Conservation (phyloP, 2,329 filamentous ascomycete genomes). For the Hypomyces perniciosus region DNA sequence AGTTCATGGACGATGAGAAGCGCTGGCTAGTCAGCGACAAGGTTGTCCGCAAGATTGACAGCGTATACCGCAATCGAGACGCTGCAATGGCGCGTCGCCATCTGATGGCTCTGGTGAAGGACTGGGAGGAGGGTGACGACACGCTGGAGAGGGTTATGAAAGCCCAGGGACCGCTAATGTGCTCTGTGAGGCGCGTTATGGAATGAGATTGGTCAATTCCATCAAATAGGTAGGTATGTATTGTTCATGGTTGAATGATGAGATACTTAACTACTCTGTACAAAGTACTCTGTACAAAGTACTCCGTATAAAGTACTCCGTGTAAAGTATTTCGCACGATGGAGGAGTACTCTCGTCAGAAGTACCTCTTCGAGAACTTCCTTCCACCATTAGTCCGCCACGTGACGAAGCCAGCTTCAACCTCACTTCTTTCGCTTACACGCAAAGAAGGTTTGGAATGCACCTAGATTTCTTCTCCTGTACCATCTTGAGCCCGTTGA, state of each 20-base stretch:
- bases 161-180: slow-evolving; percentile 19
- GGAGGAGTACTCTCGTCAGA: neutral
- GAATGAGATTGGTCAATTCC: too few species aligned
- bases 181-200: neutral
- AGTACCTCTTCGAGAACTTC: neutral
- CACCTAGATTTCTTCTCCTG: too few species aligned
- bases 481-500: too few species aligned
- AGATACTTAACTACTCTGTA: too few species aligned
- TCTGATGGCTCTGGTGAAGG: slow-evolving; percentile 30
- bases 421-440: neutral
- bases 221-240: too few species aligned
- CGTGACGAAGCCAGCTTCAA: slow-evolving; percentile 1
- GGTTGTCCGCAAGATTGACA: slow-evolving; percentile 38
- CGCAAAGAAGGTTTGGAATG: neutral
- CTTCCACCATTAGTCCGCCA: neutral
- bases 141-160: slow-evolving; percentile 32
- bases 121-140: slow-evolving; percentile 36
- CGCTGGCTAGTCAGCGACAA: slow-evolving; percentile 36
- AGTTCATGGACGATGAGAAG: slow-evolving; percentile 31
- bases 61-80: slow-evolving; percentile 38
- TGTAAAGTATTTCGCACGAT: slow-evolving; percentile 1
- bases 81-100: slow-evolving; percentile 30
- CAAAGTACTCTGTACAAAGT: too few species aligned
- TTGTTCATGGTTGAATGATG: too few species aligned
- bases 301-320: too few species aligned